Base-by-base conservation (phyloP, 2,329 filamentous ascomycete species). In the Fusarium decemcellulare region DNA sequence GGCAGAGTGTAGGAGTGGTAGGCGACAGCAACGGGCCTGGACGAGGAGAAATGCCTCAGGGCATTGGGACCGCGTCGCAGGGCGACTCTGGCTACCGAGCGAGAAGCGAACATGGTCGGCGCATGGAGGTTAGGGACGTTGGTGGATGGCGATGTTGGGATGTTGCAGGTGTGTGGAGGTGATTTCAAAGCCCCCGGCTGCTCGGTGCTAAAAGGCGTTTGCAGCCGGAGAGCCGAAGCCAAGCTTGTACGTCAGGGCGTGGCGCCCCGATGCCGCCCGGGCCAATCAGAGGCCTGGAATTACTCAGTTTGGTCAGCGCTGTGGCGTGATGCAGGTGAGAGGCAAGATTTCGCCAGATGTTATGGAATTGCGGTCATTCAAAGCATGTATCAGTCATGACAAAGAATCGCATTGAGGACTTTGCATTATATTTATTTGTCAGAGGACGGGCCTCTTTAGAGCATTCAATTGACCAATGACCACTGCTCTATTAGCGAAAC, bases 1-100 rank as follows among this genome's bases (percentile, higher is more conserved):
- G 80, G 83, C 36, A 88, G 80, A 15, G 84, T 79, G 68, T 88
- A 88, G 53, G 86, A 81, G 68, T 88, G 86, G 77, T 87, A 88
- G 57, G 83, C 78, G 37, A 75, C 59, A 48, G 75, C 74, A 54
- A 71, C 70, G 36, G 73, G 64, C 70, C 72, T 65, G n/a, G 78
- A 72, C 2, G 78, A 76, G 61, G 82, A 83, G 74, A 83, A 83
- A 53, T 82, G 82, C 62, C 84, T 83, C 65, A 79, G 59, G 15
- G 80, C 65, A 65, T 77, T 81, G 71, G 81, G 78, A 57, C 80
- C 77, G 47, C 79, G 79, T 65, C 81, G 82, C 70, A 79, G 72
- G 71, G 81, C 80, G 67, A 80, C 74, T 70, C 81, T 74, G 76
- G 82, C 78, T 76, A 82, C 74, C 64, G 80, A 79, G 72, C 77